Evolutionary conservation across 106 monocot genomes (phyloP).

Genomic region (Gastrodia elata): DNA sequence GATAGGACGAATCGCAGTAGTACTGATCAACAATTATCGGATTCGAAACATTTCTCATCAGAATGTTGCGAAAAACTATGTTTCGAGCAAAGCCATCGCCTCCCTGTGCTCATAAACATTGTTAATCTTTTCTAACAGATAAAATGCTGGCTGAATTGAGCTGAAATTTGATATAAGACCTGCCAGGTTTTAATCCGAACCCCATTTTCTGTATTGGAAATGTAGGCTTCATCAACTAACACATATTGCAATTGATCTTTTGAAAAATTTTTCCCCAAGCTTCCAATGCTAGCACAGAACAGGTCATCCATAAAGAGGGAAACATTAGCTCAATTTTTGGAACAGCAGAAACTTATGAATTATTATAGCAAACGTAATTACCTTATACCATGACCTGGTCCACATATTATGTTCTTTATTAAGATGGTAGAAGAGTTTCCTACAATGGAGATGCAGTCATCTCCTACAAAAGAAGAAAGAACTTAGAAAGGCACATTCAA

Average conservation of each 20-base stretch:
- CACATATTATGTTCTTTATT: constrained; percentile 50
- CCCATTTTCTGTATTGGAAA: constrained; percentile 67
- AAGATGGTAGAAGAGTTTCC: constrained; percentile 35
- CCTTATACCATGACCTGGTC: constrained; percentile 94
- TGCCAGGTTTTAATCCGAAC: constrained; percentile 88
- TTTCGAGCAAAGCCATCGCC: constrained; percentile 41
- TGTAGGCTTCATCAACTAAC: constrained; percentile 29
- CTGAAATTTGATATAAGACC: constrained; percentile 16
- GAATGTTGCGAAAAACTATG: constrained; percentile 39
- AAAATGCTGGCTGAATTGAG: neutral
- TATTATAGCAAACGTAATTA: constrained; percentile 5
- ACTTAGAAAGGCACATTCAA: neutral
- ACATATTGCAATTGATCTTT: constrained; percentile 33
- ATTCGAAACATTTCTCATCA: constrained; percentile 65
- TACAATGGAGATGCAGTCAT: constrained; percentile 81
- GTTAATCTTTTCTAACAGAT: neutral
- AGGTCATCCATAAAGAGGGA: neutral
- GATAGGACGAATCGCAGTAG: constrained; percentile 53
- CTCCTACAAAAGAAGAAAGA: constrained; percentile 32
- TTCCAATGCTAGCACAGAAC: constrained; percentile 51
- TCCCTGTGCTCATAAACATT: constrained; percentile 27
- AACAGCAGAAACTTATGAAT: neutral
- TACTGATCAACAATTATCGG: constrained; percentile 84
- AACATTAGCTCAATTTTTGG: neutral
- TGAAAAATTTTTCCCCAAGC: constrained; percentile 49